Conservation (phyloP, 805 yeast genomes). For the Candida caryicola region DNA sequence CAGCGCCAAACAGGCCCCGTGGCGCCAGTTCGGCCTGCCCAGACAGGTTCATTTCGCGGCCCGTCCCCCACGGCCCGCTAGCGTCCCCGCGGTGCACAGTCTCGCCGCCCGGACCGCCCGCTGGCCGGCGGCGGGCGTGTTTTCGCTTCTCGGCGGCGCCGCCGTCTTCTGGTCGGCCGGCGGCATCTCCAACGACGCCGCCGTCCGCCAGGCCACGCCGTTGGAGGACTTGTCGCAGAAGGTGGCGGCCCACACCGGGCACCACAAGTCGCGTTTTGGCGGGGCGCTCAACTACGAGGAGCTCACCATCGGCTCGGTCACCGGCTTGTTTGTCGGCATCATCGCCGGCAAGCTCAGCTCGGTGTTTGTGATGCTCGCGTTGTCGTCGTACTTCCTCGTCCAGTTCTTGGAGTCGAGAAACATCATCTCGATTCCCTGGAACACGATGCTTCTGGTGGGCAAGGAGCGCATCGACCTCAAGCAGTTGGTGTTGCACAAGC, state of each 20-base stretch:
- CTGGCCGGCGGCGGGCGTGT: conserved; percentile 5
- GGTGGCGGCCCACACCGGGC: not conserved
- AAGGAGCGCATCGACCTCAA: conserved; percentile 42
- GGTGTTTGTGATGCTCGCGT: conserved; percentile 48
- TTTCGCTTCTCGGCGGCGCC: conserved; percentile 10
- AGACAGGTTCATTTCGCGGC: not conserved
- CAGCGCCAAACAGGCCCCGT: not conserved
- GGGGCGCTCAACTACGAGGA: conserved; percentile 58
- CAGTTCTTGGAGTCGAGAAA: conserved; percentile 60
- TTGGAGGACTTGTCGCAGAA: not conserved
- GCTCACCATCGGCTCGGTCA: conserved; percentile 59
- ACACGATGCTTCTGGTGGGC: conserved; percentile 31
- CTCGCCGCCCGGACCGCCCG: not conserved
- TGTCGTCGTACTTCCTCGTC: conserved; percentile 38
- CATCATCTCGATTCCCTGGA: conserved; percentile 48
- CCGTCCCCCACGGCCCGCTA: too few relatives aligned
- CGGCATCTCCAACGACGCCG: conserved; percentile 11
- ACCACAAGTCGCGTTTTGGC: conserved; percentile 26
- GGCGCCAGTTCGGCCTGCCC: not conserved
- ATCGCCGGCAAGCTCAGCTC: conserved; percentile 60
- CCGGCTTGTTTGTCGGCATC: conserved; percentile 58
- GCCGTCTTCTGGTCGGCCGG: not conserved
- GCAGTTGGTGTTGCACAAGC: conserved; percentile 53
- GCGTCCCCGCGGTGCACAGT: too few relatives aligned
- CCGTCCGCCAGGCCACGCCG: conserved; percentile 5